phyloP scores from a whole-genome alignment of 495 filamentous ascomycete genomes.

The Aspergillus haitiensis region DNA sequence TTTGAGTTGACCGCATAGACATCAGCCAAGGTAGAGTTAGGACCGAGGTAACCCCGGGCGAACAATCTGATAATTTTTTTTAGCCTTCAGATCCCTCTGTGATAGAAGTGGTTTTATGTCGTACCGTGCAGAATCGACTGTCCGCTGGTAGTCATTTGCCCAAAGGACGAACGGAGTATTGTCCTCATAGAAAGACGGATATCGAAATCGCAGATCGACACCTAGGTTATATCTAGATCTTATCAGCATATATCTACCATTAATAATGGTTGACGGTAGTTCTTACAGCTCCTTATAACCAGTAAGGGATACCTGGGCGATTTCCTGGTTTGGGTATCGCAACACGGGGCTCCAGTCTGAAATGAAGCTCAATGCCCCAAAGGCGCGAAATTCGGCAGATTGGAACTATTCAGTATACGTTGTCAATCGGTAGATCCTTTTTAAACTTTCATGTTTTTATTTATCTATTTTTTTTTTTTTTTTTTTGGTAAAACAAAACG shows the following conservation, averaged over 20 bases:
- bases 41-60: conserved; percentile 53
- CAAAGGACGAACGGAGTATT: conserved; percentile 55
- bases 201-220: conserved; percentile 31
- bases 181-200: conserved; percentile 56
- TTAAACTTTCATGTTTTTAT: too few relatives aligned
- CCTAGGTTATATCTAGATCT: conserved; percentile 26
- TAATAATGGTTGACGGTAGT: conserved; percentile 30
- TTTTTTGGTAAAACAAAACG: not conserved
- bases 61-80: conserved; percentile 39
- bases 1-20: conserved; percentile 53
- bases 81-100: not conserved
- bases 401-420: conserved; percentile 35
- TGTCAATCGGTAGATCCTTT: not conserved
- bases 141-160: conserved; percentile 57
- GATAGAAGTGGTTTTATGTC: not conserved
- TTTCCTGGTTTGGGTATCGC: conserved; percentile 47
- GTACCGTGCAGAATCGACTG: conserved; percentile 50
- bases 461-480: too few relatives aligned
- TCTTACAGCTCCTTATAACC: conserved; percentile 53
- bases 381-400: conserved; percentile 43
- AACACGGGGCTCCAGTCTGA: conserved; percentile 54
- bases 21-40: conserved; percentile 47
- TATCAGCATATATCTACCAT: conserved; percentile 23
- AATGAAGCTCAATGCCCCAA: conserved; percentile 48
- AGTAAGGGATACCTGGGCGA: conserved; percentile 51